Evolutionary conservation across 1,284 basidiomycete species (phyloP), one percentile per base, ranked within the genome.

Genomic region (Marasmius oreades): DNA sequence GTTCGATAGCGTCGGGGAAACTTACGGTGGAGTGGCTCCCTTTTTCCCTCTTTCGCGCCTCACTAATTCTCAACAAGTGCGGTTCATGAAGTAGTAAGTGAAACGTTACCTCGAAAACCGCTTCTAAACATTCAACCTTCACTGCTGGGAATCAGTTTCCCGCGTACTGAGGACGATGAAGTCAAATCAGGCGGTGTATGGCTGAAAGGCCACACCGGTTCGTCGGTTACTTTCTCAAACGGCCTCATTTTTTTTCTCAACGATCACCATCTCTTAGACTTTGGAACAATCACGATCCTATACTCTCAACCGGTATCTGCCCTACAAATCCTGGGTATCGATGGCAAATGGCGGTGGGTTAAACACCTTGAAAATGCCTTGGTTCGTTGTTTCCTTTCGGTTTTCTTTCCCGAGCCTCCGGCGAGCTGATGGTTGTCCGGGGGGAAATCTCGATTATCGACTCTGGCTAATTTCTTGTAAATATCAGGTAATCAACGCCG

Each of bases 221-320:
- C 16, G 11, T 12, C 37, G n/a, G n/a, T n/a, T n/a, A n/a, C 34
- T 42, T 7, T 5, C 18, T 12, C 20, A 2, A 20, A 22, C 2
- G 7, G 14, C 28, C 2, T 34, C 24, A n/a, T 31, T n/a, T 43
- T 23, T 14, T 50, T 7, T 26, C n/a, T 26, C 4, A 33, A 2
- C 4, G 8, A 33, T 31, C 28, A 3, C 10, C n/a, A 11, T 10
- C 3, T 26, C 6, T 24, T 34, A 75, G 79, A 81, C 58, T 69
- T 77, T 56, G 78, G 74, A 26, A 73, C 66, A 33, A 68, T 86
- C 53, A 82, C 79, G 2, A 77, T 85, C 12, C 68, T 86, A 14
- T 85, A 78, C 71, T 82, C 81, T 44, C 84, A 86, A 55, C 84
- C 85, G 0, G 76, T 86, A 3, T 70, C 79, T 11, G 82, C 74